Base-by-base conservation (phyloP, 73 alveolate genomes). In the Paramecium caudatum region DNA sequence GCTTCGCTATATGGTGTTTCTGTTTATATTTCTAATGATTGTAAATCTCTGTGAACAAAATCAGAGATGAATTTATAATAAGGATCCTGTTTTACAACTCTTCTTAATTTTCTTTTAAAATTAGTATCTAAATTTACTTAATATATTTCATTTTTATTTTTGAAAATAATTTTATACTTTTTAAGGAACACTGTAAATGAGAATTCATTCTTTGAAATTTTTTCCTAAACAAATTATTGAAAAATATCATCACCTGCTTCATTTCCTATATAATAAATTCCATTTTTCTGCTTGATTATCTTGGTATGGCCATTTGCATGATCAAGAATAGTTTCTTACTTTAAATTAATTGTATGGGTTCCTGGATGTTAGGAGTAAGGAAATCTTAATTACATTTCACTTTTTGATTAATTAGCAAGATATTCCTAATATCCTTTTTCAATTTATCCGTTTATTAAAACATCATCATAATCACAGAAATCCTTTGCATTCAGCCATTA, bases 351-450 rank as follows among this genome's bases (percentile, higher is more conserved):
- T 27, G 45, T 55, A 55, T 55, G 80, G 30, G 80, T 55, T 0
- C 80, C 80, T 27, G 80, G 80, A 27, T 55, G 30, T 1, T 55
- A 55, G 12, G 80, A 55, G 23, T 21, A 55, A 55, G 80, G 80
- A 5, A 55, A 55, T 23, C 4, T 55, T 55, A 55, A 23, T 3
- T 10, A 27, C 1, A 55, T 19, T 6, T 55, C 80, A 55, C 30
- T 55, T 23, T 55, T 55, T 23, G 23, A 12, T 27, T 55, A 27
- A 23, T 55, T 43, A 27, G 7, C 3, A 6, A 4, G 23, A 21
- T 19, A 55, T 27, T 17, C 45, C 30, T 55, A 55, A 55, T 55
- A 55, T 23, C 46, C 80, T 27, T 4, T 10, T 55, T 55, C 80
- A 55, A 55, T 55, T 55, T 55, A 27, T 55, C 30, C 41, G 12